phyloP scores from a whole-genome alignment of 2,329 filamentous ascomycete genomes.

The Claviceps purpurea region DNA sequence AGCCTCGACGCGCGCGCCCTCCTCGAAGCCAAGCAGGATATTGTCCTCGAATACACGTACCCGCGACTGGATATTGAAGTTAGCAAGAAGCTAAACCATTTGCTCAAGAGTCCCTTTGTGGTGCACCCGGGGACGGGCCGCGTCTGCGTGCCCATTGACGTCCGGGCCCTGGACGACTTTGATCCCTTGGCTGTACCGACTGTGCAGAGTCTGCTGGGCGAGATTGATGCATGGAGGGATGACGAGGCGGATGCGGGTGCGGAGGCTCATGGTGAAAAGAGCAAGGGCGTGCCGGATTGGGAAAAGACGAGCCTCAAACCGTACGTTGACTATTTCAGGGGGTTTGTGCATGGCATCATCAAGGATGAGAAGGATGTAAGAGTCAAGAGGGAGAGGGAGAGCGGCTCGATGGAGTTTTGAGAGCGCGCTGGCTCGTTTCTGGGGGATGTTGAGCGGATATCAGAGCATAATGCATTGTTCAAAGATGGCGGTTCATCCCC shows the following conservation, averaged over 20 bases:
- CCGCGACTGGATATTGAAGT: slow-evolving; percentile 94
- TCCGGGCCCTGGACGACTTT: slow-evolving; percentile 59
- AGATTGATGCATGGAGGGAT: slow-evolving; percentile 72
- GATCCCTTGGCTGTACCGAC: slow-evolving; percentile 84
- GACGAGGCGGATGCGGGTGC: slow-evolving; percentile 24
- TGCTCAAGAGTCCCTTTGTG: slow-evolving; percentile 94
- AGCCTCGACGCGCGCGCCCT: slow-evolving; percentile 61
- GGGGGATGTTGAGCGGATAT: not conserved
- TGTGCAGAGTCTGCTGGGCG: slow-evolving; percentile 63
- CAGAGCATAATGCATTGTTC: not conserved
- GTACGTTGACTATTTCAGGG: slow-evolving; percentile 79
- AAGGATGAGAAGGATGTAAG: slow-evolving; percentile 54
- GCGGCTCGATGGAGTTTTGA: slow-evolving; percentile 40
- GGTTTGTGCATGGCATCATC: slow-evolving; percentile 65
- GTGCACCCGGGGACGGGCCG: slow-evolving; percentile 88
- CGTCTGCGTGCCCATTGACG: slow-evolving; percentile 91
- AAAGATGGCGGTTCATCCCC: not conserved
- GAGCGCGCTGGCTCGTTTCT: not conserved
- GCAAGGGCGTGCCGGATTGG: slow-evolving; percentile 57
- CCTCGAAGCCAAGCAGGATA: slow-evolving; percentile 84
- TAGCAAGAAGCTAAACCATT: slow-evolving; percentile 93
- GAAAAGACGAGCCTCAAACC: slow-evolving; percentile 94
- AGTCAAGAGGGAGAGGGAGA: slow-evolving; percentile 43
- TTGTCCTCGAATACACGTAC: slow-evolving; percentile 95
- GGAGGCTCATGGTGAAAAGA: slow-evolving; percentile 24